A percentile compares a stretch with the other conserved stretches of the same genome.
phyloP scores from a whole-genome alignment of 768 basidiomycete genomes.

The Tricholoma hemisulphureum region DNA sequence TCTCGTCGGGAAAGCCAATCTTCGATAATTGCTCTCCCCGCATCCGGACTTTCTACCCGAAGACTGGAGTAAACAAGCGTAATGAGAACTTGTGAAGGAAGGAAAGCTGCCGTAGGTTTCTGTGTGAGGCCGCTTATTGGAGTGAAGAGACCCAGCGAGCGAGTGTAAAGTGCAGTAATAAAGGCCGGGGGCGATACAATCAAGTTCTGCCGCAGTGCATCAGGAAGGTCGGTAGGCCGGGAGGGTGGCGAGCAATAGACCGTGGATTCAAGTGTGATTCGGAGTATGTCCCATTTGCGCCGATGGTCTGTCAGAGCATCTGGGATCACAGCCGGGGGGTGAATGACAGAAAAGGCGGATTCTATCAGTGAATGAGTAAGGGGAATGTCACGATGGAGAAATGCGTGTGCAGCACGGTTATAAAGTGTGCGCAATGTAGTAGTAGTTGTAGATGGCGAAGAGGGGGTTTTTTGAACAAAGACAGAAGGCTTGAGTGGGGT shows the following conservation, averaged over 20 bases:
- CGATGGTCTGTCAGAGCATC: conserved; percentile 54
- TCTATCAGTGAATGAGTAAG: conserved; percentile 64
- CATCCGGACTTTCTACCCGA: conserved; percentile 58
- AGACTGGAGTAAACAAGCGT: conserved; percentile 71
- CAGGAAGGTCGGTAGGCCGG: conserved; percentile 45
- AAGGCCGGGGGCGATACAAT: conserved; percentile 59
- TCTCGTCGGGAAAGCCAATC: conserved; percentile 72
- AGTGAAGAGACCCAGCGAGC: conserved; percentile 68
- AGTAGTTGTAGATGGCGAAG: conserved; percentile 30
- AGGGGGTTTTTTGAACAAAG: conserved; percentile 14
- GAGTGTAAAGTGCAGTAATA: conserved; percentile 53
- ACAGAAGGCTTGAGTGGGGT: conserved; percentile 37
- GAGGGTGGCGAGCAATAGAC: conserved; percentile 59
- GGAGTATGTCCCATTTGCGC: conserved; percentile 84
- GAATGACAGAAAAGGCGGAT: conserved; percentile 66
- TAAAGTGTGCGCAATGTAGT: conserved; percentile 70
- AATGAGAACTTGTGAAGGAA: conserved; percentile 68
- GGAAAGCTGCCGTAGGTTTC: conserved; percentile 48
- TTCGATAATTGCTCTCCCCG: conserved; percentile 67
- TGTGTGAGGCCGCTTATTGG: conserved; percentile 39
- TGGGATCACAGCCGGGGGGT: conserved; percentile 30
- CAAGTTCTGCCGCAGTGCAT: conserved; percentile 49
- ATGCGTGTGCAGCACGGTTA: conserved; percentile 73
- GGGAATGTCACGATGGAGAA: conserved; percentile 70
- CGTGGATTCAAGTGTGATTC: conserved; percentile 79